Evolutionary conservation across 2,329 filamentous ascomycete genomes (phyloP), one percentile per base, ranked within the genome.

Genomic region (Graphilbum ipis-grandicollis): DNA sequence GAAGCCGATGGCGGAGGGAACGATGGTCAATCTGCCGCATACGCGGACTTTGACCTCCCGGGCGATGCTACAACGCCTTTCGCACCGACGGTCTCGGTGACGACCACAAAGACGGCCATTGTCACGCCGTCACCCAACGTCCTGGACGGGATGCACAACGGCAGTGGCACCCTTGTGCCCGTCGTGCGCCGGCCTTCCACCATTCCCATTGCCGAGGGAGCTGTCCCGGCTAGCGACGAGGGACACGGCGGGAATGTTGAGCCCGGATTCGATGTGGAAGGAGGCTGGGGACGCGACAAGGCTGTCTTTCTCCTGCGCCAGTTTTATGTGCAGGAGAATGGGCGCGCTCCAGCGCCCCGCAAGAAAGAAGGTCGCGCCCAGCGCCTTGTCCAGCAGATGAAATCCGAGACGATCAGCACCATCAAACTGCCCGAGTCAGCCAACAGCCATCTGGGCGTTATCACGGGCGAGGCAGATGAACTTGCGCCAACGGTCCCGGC

Each of bases 281-380:
- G 86, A 29, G 88, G 86, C 1, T 78, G 92, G 63, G 83, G 84
- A 49, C 73, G 84, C 33, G 82, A 93, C 50, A 88, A 96, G 52
- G 88, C 90, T 5, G 92, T 98, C 41, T 86, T 88, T 56, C 59
- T 98, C 46, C 65, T 98, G 46, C 71, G 92, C 44, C 76, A 88
- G 41, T 98, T 98, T 57, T 98, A 98, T 55, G 82, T 98, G 23
- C 90, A 98, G 57, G 86, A 98, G 57, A 98, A 98, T 56, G 84
- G 82, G 44, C 81, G 90, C 65, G 83, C 65, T 12, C 65, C 65
- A 5, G 58, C 67, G 12, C 65, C 65, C 22, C 57, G 65, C 32
- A 68, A 68, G 52, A 68, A 68, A 46, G 65, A 68, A 52, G 65
- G 65, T 25, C 60, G 65, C 8, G 65, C 65, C n/a, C 65, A 65